Conservation (phyloP, 2,329 filamentous ascomycete species). For the Plenodomus biglobosus region DNA sequence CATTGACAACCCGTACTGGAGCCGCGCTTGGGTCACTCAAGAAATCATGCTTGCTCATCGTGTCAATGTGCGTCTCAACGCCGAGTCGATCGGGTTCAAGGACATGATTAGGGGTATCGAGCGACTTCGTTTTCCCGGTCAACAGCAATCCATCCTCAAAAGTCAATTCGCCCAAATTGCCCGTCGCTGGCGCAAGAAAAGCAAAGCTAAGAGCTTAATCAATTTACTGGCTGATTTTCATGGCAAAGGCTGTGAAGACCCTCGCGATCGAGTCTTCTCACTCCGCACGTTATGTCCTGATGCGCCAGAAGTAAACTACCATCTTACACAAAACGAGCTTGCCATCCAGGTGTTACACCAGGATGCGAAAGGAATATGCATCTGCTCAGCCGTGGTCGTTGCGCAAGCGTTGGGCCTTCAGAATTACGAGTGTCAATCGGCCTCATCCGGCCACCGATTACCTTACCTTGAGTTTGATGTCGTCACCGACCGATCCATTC, state of each 20-base stretch:
- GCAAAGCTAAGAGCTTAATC: not conserved
- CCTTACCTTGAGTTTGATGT: not conserved
- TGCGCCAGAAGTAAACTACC: conserved; percentile 3
- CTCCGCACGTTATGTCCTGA: conserved; percentile 4
- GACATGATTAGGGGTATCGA: not conserved
- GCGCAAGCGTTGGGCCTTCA: not conserved
- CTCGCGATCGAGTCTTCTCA: conserved; percentile 9
- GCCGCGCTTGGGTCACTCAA: conserved; percentile 7
- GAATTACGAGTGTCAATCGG: not conserved
- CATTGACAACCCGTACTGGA: conserved; percentile 1
- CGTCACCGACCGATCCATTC: not conserved
- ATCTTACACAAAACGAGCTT: conserved; percentile 1
- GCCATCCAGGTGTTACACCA: not conserved
- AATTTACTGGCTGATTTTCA: not conserved
- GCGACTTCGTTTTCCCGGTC: not conserved
- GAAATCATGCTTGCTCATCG: not conserved
- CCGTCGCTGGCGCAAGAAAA: not conserved
- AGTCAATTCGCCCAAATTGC: not conserved
- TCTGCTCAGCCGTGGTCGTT: not conserved
- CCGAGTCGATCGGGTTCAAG: not conserved
- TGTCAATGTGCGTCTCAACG: not conserved
- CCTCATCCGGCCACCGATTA: too few relatives aligned
- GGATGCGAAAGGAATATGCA: not conserved
- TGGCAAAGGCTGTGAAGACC: conserved; percentile 2
- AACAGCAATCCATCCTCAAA: not conserved